A percentile compares a stretch with the other conserved stretches of the same genome.
Conservation (phyloP, 129 eudicot genomes). For the Saposhnikovia divaricata region DNA sequence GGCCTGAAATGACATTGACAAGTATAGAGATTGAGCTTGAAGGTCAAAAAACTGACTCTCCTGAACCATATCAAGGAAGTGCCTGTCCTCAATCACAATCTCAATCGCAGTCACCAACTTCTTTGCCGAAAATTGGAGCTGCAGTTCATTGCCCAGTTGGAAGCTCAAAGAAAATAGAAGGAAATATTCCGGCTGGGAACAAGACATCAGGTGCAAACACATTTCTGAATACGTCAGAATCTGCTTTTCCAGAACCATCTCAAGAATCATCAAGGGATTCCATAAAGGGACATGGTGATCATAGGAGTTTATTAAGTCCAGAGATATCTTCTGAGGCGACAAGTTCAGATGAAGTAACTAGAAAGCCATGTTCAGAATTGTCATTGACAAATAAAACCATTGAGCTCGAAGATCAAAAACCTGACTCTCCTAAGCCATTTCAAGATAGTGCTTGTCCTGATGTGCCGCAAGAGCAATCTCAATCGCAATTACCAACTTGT, state of each 20-base stretch:
- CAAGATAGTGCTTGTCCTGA: not conserved
- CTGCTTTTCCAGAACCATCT: not conserved
- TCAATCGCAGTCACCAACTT: not conserved
- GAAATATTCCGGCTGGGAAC: constrained; percentile 25
- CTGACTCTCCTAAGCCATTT: not conserved
- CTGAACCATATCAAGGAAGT: not conserved
- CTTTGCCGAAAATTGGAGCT: not conserved
- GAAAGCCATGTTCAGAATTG: not conserved
- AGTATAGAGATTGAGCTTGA: not conserved
- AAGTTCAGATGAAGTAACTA: not conserved
- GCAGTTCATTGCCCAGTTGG: not conserved
- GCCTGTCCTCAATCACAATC: not conserved
- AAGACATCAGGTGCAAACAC: not conserved
- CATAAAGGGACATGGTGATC: not conserved
- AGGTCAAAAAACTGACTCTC: not conserved
- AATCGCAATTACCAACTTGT: not conserved
- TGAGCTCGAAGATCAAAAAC: not conserved
- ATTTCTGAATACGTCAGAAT: not conserved
- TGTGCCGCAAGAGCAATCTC: not conserved
- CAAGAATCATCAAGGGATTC: not conserved
- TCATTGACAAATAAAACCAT: not conserved
- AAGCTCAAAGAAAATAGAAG: constrained; percentile 29
- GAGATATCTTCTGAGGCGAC: not conserved
- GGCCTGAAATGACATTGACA: not conserved
- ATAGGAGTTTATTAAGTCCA: not conserved